Evolutionary conservation across 106 monocot species (phyloP).

Genomic region (Dactylorhiza incarnata): DNA sequence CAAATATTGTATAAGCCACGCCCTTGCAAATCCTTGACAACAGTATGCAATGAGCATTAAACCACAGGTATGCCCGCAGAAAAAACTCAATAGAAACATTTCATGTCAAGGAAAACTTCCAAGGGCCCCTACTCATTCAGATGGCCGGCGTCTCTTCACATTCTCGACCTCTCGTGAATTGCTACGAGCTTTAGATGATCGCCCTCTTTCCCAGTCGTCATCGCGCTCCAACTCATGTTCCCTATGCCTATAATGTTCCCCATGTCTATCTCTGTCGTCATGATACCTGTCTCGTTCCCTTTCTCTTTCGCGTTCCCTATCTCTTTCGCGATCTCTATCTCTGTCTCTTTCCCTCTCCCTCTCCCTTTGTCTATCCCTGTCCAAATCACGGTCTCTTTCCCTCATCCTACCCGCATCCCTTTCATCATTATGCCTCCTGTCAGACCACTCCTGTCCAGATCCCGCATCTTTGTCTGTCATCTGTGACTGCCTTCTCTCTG

Average conservation of each 20-base stretch:
- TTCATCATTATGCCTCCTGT: constrained; percentile 10
- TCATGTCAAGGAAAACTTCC: constrained; percentile 11
- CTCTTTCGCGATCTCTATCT: constrained; percentile 27
- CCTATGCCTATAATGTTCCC: constrained; percentile 41
- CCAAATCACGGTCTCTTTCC: constrained; percentile 27
- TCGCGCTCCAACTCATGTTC: constrained; percentile 35
- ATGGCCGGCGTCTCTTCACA: constrained; percentile 60
- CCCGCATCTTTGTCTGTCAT: constrained; percentile 43
- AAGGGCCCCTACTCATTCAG: constrained; percentile 27
- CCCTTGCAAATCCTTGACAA: constrained; percentile 11
- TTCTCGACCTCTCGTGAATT: constrained; percentile 72
- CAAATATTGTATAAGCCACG: neutral
- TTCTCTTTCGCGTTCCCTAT: constrained; percentile 27
- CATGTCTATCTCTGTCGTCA: constrained; percentile 53
- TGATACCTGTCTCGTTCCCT: constrained; percentile 60
- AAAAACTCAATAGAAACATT: constrained; percentile 3
- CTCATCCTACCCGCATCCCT: constrained; percentile 31
- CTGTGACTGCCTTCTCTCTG: constrained; percentile 33
- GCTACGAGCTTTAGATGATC: constrained; percentile 44
- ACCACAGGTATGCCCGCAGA: neutral
- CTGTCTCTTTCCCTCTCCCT: constrained; percentile 30
- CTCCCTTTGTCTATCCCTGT: constrained; percentile 30
- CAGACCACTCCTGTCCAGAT: constrained; percentile 21
- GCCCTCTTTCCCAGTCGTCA: constrained; percentile 30
- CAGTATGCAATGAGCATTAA: constrained; percentile 4